A percentile compares a stretch with the other conserved stretches of the same genome.
Evolutionary conservation across 148 eudicot species (phyloP).

Genomic region (Camellia granthamiana): DNA sequence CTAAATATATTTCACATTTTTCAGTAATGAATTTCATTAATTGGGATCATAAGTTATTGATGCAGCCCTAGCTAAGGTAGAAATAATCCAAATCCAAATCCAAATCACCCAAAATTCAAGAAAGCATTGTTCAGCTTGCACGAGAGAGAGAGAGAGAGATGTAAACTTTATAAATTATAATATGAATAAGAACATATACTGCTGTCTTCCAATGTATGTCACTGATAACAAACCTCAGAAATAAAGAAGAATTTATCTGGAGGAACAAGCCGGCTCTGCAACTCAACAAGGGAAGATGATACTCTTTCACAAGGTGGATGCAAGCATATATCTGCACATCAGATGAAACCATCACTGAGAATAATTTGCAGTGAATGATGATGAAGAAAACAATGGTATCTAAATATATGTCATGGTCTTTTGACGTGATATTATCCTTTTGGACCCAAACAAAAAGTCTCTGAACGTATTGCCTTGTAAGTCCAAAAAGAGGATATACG

Average conservation of each 20-base stretch:
- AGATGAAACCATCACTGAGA: conserved; percentile 13
- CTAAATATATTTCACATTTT: too few relatives aligned
- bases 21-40: too few relatives aligned
- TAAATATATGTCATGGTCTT: too few relatives aligned
- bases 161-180: neutral
- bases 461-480: too few relatives aligned
- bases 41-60: neutral
- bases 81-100: too few relatives aligned
- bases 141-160: neutral
- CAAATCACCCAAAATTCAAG: neutral
- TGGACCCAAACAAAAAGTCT: neutral
- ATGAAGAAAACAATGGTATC: neutral
- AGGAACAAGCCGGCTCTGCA: conserved; percentile 33
- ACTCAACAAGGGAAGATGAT: conserved; percentile 22
- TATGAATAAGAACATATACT: neutral
- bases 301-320: conserved; percentile 32
- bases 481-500: too few relatives aligned
- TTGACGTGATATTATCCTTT: too few relatives aligned
- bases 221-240: conserved; percentile 35
- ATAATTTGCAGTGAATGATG: neutral
- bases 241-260: conserved; percentile 28
- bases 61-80: neutral
- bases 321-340: conserved; percentile 31
- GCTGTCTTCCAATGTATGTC: neutral
- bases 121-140: neutral